A percentile compares a stretch with the other conserved stretches of the same genome.
Evolutionary conservation across 2,329 filamentous ascomycete genomes (phyloP).

Genomic region (Metarhizium rileyi): DNA sequence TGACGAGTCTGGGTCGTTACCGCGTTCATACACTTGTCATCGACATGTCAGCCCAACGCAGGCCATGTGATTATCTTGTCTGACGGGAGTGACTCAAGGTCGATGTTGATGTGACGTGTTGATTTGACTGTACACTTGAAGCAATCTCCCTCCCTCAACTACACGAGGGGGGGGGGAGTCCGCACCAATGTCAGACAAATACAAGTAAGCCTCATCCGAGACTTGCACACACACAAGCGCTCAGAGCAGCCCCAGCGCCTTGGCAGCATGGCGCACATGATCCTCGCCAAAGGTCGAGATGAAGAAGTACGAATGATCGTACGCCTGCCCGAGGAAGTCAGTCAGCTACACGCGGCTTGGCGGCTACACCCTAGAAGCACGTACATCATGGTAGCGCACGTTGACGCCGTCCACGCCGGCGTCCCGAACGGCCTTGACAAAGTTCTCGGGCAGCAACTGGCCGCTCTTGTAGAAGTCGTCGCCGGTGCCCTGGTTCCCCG

Average conservation of each 20-base stretch:
- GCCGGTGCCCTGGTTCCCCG: constrained; percentile 59
- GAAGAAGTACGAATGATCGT: constrained; percentile 97
- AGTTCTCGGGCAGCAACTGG: constrained; percentile 89
- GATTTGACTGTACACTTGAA: too few species aligned
- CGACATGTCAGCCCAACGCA: too few species aligned
- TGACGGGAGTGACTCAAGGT: too few species aligned
- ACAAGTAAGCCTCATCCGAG: too few species aligned
- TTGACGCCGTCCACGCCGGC: constrained; percentile 63
- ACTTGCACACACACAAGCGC: constrained; percentile 9
- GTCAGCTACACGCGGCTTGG: neutral
- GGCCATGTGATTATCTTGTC: too few species aligned
- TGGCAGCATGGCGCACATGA: constrained; percentile 85
- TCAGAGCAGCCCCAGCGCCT: constrained; percentile 51
- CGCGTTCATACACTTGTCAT: too few species aligned
- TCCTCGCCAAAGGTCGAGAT: constrained; percentile 86
- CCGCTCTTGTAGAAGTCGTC: constrained; percentile 96
- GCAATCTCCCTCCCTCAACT: too few species aligned
- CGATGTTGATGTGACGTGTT: too few species aligned
- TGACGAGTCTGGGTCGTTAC: too few species aligned
- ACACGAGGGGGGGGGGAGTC: too few species aligned
- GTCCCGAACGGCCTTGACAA: constrained; percentile 68
- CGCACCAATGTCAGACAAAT: too few species aligned
- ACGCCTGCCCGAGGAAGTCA: constrained; percentile 42
- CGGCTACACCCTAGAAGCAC: constrained; percentile 14
- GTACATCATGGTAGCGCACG: constrained; percentile 70